Evolutionary conservation across 2,329 filamentous ascomycete genomes (phyloP).

Genomic region (Leptoxyphium fumago): DNA sequence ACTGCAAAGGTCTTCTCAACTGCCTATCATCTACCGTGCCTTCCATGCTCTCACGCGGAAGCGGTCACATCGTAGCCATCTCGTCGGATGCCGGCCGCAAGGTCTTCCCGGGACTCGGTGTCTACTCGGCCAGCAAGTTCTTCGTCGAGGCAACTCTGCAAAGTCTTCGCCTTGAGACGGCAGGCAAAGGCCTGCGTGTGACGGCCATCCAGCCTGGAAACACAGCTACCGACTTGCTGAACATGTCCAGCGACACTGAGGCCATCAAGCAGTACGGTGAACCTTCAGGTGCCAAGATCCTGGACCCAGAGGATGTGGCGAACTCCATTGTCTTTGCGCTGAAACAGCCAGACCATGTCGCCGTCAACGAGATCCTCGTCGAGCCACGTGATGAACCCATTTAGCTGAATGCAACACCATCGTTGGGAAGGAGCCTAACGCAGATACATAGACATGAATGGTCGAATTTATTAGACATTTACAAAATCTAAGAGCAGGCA

Average conservation of each 20-base stretch:
- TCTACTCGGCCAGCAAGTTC: constrained; percentile 74
- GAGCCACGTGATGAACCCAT: constrained; percentile 66
- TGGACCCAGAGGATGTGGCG: constrained; percentile 61
- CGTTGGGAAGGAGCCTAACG: no score
- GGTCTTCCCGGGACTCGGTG: constrained; percentile 66
- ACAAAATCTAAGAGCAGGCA: no score
- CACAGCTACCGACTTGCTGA: constrained; percentile 55
- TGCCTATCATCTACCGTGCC: constrained; percentile 56
- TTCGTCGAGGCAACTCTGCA: constrained; percentile 76
- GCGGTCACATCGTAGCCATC: constrained; percentile 64
- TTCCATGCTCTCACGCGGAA: constrained; percentile 52
- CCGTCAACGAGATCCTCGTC: constrained; percentile 68
- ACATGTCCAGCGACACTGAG: constrained; percentile 61
- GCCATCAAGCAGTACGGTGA: constrained; percentile 67
- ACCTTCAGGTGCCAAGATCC: constrained; percentile 57
- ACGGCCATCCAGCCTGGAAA: constrained; percentile 68
- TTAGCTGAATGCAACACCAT: constrained; percentile 17
- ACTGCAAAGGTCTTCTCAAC: constrained; percentile 71
- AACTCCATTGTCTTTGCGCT: constrained; percentile 59
- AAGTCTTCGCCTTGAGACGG: constrained; percentile 58
- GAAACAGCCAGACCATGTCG: constrained; percentile 58
- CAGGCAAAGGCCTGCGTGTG: constrained; percentile 56
- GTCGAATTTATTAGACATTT: no score
- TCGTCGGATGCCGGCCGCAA: constrained; percentile 72
- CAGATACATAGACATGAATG: no score